Conservation (phyloP, 108 stramenopile species). For the Nitzschia sp. region DNA sequence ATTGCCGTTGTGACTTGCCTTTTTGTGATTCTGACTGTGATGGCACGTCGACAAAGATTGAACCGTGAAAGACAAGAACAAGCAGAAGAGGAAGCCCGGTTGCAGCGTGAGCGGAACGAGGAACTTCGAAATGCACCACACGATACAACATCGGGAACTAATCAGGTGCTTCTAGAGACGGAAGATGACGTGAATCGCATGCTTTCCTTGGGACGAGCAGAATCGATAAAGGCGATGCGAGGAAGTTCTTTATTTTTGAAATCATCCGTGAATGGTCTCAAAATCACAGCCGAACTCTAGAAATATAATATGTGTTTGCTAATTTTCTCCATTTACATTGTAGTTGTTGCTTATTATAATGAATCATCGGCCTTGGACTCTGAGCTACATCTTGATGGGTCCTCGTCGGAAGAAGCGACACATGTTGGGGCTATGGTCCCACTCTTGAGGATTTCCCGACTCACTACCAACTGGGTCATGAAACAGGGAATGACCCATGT, state of each 20-base stretch:
- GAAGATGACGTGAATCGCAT: conserved; percentile 1
- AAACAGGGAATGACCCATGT: no score
- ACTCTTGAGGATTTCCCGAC: no score
- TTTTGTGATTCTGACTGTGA: not conserved
- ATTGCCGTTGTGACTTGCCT: not conserved
- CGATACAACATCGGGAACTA: not conserved
- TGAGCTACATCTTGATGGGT: no score
- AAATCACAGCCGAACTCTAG: no score
- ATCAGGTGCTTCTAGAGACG: not conserved
- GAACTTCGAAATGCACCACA: not conserved
- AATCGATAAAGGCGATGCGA: not conserved
- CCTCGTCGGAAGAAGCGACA: no score
- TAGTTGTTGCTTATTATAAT: no score
- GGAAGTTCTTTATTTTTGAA: not conserved
- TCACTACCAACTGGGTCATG: no score
- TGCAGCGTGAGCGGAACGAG: not conserved
- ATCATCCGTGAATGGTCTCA: no score
- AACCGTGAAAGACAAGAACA: not conserved
- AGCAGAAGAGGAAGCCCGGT: not conserved
- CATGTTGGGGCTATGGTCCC: no score
- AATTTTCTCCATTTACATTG: no score
- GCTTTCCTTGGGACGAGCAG: not conserved
- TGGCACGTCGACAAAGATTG: not conserved
- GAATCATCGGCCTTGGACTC: no score
- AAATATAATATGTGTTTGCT: no score